Conservation (phyloP, 768 basidiomycete genomes). For the Lactarius sanguifluus region DNA sequence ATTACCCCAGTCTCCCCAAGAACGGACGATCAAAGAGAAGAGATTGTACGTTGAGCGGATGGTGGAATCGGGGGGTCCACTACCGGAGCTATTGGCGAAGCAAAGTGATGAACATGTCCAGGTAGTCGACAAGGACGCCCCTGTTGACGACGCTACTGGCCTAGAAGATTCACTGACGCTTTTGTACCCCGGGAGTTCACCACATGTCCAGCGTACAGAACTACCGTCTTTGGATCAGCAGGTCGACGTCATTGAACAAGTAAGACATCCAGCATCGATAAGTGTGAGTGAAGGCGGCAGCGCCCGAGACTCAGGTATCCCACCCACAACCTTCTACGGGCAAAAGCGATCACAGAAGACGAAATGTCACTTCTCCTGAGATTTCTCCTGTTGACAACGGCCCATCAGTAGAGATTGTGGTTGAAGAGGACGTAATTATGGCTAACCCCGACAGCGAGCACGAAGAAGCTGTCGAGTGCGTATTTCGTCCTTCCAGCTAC, state of each 20-base stretch:
- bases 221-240: not conserved
- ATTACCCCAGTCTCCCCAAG: slow-evolving; percentile 17
- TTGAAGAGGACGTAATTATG: slow-evolving; percentile 11
- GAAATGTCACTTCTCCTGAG: slow-evolving; percentile 4
- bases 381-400: not conserved
- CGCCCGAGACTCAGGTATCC: slow-evolving; percentile 10
- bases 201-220: not conserved
- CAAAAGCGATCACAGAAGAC: not conserved
- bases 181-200: slow-evolving; percentile 16
- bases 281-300: not conserved
- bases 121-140: not conserved
- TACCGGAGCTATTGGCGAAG: not conserved
- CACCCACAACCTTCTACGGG: slow-evolving; percentile 20
- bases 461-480: slow-evolving; percentile 14
- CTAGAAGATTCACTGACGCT: slow-evolving; percentile 8
- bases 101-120: slow-evolving; percentile 5
- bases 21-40: slow-evolving; percentile 24
- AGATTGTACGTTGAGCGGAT: slow-evolving; percentile 27
- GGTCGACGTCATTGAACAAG: slow-evolving; percentile 1
- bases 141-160: not conserved
- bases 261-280: not conserved
- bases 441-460: slow-evolving; percentile 22
- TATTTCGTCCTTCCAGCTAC: not conserved
- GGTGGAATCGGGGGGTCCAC: slow-evolving; percentile 16
- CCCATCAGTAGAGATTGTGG: slow-evolving; percentile 15